Evolutionary conservation across 306 rosid species (phyloP).

Genomic region (Adenanthera pavonina): DNA sequence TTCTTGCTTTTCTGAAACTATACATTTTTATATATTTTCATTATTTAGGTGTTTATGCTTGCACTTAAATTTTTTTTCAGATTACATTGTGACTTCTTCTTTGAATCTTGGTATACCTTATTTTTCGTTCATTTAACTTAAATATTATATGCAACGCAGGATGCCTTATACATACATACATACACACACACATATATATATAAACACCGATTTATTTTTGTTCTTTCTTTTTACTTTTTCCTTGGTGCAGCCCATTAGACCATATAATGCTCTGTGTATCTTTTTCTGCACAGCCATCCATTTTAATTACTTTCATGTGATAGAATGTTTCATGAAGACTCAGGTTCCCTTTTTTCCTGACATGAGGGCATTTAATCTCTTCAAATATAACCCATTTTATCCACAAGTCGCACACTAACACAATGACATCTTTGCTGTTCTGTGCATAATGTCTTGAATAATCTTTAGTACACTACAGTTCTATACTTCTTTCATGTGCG

Average conservation of each 20-base stretch:
- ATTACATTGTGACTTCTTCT: conserved; percentile 3
- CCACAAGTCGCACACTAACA: background rate
- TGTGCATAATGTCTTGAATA: background rate
- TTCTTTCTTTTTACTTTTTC: background rate
- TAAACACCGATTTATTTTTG: background rate
- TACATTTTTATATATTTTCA: background rate
- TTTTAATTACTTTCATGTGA: background rate
- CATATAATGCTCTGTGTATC: background rate
- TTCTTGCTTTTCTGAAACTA: background rate
- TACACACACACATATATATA: too few species aligned
- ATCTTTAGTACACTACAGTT: background rate
- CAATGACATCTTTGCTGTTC: background rate
- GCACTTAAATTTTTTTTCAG: conserved; percentile 5
- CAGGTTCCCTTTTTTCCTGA: background rate
- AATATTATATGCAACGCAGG: background rate
- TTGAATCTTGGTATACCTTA: background rate
- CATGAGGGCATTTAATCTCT: conserved; percentile 3
- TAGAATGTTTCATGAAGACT: background rate
- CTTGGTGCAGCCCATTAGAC: background rate
- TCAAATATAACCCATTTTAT: background rate
- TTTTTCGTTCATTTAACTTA: too few species aligned
- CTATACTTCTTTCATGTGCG: background rate
- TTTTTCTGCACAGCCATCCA: background rate
- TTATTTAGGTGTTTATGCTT: background rate
- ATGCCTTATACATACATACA: background rate